Conservation (phyloP, 306 rosid species). For the Gynostemma pentaphyllum region DNA sequence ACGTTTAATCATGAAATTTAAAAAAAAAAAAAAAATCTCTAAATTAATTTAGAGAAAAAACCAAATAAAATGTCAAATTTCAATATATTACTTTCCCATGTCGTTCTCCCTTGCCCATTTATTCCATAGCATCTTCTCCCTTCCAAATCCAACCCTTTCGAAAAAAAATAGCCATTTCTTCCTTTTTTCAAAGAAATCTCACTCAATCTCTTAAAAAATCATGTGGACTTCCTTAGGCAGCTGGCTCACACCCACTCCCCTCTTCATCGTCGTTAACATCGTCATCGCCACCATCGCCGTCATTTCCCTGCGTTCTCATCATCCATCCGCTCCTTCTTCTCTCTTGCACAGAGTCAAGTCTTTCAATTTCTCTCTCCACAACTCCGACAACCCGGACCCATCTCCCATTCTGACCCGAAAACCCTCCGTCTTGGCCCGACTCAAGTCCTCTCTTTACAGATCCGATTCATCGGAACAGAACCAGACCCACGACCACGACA, state of each 20-base stretch:
- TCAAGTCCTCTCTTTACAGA: conserved; percentile 29
- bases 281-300: conserved; percentile 21
- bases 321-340: conserved; percentile 34
- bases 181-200: too few species aligned
- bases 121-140: too few species aligned
- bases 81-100: too few species aligned
- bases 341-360: conserved; percentile 37
- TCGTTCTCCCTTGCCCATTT: too few species aligned
- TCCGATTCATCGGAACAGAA: conserved; percentile 18
- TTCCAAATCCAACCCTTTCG: too few species aligned
- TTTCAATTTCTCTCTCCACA: conserved; percentile 20
- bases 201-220: too few species aligned
- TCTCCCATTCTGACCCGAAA: conserved; percentile 12
- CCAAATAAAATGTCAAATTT: too few species aligned
- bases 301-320: neutral
- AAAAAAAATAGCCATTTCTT: too few species aligned
- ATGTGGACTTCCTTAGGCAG: conserved; percentile 14
- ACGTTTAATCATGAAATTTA: too few species aligned
- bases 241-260: conserved; percentile 53
- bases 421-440: conserved; percentile 38
- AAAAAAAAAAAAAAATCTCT: too few species aligned
- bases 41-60: too few species aligned
- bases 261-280: conserved; percentile 63
- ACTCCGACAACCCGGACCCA: conserved; percentile 3
- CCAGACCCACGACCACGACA: neutral